Conservation (phyloP, 164 flowering plant genomes). For the Amborella trichopoda region DNA sequence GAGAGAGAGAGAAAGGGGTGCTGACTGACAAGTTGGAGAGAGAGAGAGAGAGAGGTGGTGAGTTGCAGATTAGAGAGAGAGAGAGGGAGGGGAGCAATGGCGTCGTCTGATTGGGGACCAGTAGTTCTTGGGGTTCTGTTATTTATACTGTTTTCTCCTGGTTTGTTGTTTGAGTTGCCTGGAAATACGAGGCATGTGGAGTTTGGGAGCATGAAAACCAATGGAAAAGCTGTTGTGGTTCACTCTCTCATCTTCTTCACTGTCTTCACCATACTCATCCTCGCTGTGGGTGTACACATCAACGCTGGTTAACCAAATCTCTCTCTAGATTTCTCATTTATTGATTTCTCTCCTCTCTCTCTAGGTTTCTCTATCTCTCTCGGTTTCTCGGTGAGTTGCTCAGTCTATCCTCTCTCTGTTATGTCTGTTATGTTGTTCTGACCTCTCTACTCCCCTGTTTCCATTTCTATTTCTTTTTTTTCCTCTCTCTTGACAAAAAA, state of each 20-base stretch:
- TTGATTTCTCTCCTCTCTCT: not conserved
- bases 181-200: constrained; percentile 31
- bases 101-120: constrained; percentile 67
- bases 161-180: constrained; percentile 49
- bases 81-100: not conserved
- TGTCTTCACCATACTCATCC: constrained; percentile 50
- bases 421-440: too few species aligned
- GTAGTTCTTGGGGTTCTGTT: constrained; percentile 35
- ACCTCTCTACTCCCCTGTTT: too few species aligned
- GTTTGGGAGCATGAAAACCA: constrained; percentile 45
- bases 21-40: too few species aligned
- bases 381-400: too few species aligned
- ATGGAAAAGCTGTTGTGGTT: constrained; percentile 44
- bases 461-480: too few species aligned
- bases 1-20: too few species aligned
- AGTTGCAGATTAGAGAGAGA: too few species aligned
- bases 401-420: too few species aligned
- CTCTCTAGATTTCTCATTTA: not conserved
- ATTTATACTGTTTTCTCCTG: constrained; percentile 54
- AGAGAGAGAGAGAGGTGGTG: too few species aligned
- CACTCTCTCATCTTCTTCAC: constrained; percentile 83
- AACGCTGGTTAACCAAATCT: constrained; percentile 43
- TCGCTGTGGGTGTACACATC: constrained; percentile 72
- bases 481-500: too few species aligned
- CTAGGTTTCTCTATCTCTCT: too few species aligned